Evolutionary conservation across 2,329 filamentous ascomycete species (phyloP).

Genomic region (Exophiala calicioides): DNA sequence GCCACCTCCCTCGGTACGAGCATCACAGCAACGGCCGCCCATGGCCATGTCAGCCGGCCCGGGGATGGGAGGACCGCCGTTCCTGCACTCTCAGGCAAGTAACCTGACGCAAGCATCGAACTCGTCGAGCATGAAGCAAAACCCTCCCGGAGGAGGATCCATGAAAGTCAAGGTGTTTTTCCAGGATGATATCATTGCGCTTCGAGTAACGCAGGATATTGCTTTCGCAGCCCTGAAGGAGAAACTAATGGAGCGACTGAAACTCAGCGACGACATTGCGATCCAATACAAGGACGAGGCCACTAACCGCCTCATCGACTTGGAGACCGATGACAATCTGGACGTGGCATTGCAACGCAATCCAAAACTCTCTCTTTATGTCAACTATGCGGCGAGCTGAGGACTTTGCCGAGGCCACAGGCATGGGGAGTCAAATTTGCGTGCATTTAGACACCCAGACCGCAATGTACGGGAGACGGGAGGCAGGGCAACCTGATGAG

Average conservation of each 20-base stretch:
- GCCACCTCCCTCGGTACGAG: conserved; percentile 41
- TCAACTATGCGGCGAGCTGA: conserved; percentile 23
- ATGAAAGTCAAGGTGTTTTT: conserved; percentile 97
- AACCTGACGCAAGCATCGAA: conserved; percentile 53
- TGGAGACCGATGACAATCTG: conserved; percentile 79
- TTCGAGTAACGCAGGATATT: conserved; percentile 82
- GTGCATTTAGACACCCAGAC: too few relatives aligned
- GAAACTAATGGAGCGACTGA: conserved; percentile 81
- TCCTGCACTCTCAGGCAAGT: conserved; percentile 48
- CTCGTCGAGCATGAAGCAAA: conserved; percentile 35
- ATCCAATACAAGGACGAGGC: conserved; percentile 86
- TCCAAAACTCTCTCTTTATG: conserved; percentile 73
- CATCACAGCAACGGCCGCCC: conserved; percentile 44
- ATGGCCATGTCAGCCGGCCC: conserved; percentile 31
- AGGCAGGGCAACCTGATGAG: conserved; percentile 24
- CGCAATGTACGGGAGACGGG: too few relatives aligned
- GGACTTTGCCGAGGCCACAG: neutral
- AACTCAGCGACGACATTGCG: conserved; percentile 70
- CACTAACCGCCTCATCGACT: conserved; percentile 69
- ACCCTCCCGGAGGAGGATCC: conserved; percentile 48
- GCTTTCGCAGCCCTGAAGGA: conserved; percentile 75
- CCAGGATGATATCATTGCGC: conserved; percentile 86
- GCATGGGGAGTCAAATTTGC: too few relatives aligned
- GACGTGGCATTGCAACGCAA: conserved; percentile 79
- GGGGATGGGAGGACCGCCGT: conserved; percentile 40